These are phyloP conservation scores for Kitagawia praeruptora DNA, from an alignment of 129 eudicot species.

Conservation along the genomic window DNA sequence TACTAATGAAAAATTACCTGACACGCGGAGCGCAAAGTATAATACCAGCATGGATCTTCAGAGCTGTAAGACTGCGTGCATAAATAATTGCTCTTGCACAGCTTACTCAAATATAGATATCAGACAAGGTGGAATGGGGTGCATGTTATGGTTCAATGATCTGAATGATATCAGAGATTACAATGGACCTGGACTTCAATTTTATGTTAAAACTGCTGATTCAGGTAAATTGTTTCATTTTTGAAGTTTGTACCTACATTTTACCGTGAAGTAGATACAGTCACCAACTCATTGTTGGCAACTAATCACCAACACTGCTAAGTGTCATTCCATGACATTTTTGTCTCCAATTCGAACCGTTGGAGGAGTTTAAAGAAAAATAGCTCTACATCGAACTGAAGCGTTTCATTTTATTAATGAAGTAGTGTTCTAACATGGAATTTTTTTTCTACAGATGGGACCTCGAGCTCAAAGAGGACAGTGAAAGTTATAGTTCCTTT, in stretches of 20 bases:
- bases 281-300: background rate
- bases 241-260: background rate
- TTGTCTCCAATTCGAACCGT: background rate
- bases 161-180: slow-evolving; percentile 5
- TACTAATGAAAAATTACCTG: background rate
- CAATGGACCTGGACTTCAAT: background rate
- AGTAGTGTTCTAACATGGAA: background rate
- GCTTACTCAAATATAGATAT: slow-evolving; percentile 7
- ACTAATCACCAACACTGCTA: background rate
- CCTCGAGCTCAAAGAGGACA: background rate
- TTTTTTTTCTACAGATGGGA: background rate
- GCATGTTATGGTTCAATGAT: slow-evolving; percentile 9
- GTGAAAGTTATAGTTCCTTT: background rate
- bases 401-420: background rate
- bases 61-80: background rate
- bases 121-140: slow-evolving; percentile 9
- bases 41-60: background rate
- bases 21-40: background rate
- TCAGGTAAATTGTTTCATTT: slow-evolving; percentile 1
- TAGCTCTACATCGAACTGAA: background rate
- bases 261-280: background rate
- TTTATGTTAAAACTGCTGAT: slow-evolving; percentile 16
- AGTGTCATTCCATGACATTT: background rate
- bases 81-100: slow-evolving; percentile 4
- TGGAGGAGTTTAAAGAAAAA: background rate